Conservation (phyloP, 78 protist species). For the Mastigamoeba balamuthi region DNA sequence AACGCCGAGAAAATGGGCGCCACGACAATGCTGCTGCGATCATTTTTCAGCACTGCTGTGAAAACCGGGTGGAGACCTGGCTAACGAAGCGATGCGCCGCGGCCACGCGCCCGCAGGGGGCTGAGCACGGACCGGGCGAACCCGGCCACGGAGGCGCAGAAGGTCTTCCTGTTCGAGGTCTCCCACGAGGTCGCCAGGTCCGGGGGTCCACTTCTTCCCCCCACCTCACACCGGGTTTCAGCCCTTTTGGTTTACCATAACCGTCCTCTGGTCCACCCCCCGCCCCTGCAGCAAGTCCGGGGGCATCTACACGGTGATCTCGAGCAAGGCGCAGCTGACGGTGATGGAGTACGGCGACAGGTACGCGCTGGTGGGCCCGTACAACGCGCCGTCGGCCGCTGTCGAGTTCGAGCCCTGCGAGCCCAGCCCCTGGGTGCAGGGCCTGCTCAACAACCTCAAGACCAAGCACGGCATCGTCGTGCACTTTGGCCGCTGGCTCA, state of each 20-base stretch:
- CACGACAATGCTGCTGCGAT: too few species aligned
- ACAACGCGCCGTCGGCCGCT: conserved; percentile 46
- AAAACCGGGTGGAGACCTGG: too few species aligned
- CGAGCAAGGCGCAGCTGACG: conserved; percentile 55
- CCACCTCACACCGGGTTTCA: too few species aligned
- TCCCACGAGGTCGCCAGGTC: neutral
- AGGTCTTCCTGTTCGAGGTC: neutral
- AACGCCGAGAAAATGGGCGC: too few species aligned
- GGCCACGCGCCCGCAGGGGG: too few species aligned
- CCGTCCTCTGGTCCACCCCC: neutral
- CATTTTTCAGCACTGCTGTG: too few species aligned
- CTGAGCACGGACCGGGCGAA: too few species aligned
- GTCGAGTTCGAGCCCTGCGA: conserved; percentile 55
- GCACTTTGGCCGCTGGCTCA: conserved; percentile 76
- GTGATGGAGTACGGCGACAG: conserved; percentile 10
- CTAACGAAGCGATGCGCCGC: too few species aligned
- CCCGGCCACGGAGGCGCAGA: too few species aligned
- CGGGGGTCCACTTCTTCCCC: too few species aligned
- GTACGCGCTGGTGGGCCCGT: conserved; percentile 54
- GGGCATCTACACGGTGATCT: conserved; percentile 83
- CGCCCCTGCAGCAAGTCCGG: conserved; percentile 59
- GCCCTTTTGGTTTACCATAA: too few species aligned
- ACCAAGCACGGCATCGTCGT: conserved; percentile 48
- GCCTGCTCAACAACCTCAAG: conserved; percentile 39
- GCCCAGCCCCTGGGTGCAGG: conserved; percentile 17